Evolutionary conservation across 495 filamentous ascomycete species (phyloP).

Genomic region (Lepraria neglecta): DNA sequence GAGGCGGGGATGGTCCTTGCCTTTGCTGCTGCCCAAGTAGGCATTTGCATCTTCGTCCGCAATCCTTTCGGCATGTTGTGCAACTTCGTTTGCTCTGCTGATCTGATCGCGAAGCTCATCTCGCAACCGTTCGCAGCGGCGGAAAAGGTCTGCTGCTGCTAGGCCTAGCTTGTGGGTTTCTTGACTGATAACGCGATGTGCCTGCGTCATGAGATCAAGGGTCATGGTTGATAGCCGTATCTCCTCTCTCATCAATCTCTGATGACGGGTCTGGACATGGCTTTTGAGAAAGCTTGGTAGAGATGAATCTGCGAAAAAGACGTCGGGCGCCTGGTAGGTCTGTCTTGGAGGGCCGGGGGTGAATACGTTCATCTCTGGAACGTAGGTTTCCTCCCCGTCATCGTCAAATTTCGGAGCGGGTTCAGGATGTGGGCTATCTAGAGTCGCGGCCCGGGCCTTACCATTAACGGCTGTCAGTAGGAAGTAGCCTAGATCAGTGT

Average conservation of each 20-base stretch:
- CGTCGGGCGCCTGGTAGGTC: conserved; percentile 58
- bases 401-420: conserved; percentile 29
- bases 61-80: conserved; percentile 57
- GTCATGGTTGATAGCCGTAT: conserved; percentile 69
- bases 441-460: conserved; percentile 56
- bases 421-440: conserved; percentile 40
- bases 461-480: conserved; percentile 63
- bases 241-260: conserved; percentile 58
- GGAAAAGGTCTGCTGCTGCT: conserved; percentile 77
- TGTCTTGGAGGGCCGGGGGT: conserved; percentile 29
- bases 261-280: conserved; percentile 53
- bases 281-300: conserved; percentile 58
- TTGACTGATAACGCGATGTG: conserved; percentile 64
- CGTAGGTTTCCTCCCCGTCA: conserved; percentile 31
- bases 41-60: conserved; percentile 54
- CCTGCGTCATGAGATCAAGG: conserved; percentile 66
- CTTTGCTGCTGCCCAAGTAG: conserved; percentile 31
- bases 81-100: conserved; percentile 58
- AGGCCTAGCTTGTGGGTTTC: conserved; percentile 67
- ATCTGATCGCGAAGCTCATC: conserved; percentile 68
- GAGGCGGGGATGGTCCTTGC: conserved; percentile 35
- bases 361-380: conserved; percentile 44
- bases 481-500: conserved; percentile 72
- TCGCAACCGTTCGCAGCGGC: conserved; percentile 65
- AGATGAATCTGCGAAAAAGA: conserved; percentile 51